phyloP scores from a whole-genome alignment of 257 asterid species.

The Fraxinus cuspidata region DNA sequence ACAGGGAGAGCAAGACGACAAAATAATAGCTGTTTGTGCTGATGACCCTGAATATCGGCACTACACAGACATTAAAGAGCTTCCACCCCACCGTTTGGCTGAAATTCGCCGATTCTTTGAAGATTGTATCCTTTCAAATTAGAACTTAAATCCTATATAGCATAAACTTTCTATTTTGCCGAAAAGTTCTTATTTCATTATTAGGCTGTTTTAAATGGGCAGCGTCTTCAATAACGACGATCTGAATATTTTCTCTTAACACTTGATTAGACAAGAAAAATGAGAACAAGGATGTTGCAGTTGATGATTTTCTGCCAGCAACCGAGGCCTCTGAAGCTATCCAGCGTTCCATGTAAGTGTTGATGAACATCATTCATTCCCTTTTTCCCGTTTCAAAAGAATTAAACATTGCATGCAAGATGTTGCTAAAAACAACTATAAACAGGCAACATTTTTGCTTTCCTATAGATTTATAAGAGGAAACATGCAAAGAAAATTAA shows the following conservation, averaged over 20 bases:
- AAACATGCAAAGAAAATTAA: not conserved
- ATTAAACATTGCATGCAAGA: not conserved
- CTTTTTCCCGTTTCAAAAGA: not conserved
- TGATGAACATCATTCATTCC: conserved; percentile 1
- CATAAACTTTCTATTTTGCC: not conserved
- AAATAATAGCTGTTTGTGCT: conserved; percentile 95
- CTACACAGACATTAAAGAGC: conserved; percentile 80
- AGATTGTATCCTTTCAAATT: conserved; percentile 75
- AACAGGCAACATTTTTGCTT: not conserved
- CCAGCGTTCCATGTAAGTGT: conserved; percentile 79
- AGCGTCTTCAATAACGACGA: not conserved
- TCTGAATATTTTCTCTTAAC: conserved; percentile 31
- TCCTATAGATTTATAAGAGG: not conserved
- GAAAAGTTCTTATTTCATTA: not conserved
- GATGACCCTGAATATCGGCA: conserved; percentile 93
- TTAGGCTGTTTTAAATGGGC: not conserved
- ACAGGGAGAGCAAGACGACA: conserved; percentile 96
- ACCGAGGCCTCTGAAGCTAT: conserved; percentile 70
- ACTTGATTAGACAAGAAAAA: conserved; percentile 74
- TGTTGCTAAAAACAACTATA: not conserved
- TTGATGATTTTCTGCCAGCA: conserved; percentile 81
- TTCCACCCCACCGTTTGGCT: conserved; percentile 94
- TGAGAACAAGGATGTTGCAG: conserved; percentile 95
- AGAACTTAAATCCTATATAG: conserved; percentile 17
- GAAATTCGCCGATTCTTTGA: conserved; percentile 94